Conservation (phyloP, 2,329 filamentous ascomycete species). For the Penicillium sclerotigenum region DNA sequence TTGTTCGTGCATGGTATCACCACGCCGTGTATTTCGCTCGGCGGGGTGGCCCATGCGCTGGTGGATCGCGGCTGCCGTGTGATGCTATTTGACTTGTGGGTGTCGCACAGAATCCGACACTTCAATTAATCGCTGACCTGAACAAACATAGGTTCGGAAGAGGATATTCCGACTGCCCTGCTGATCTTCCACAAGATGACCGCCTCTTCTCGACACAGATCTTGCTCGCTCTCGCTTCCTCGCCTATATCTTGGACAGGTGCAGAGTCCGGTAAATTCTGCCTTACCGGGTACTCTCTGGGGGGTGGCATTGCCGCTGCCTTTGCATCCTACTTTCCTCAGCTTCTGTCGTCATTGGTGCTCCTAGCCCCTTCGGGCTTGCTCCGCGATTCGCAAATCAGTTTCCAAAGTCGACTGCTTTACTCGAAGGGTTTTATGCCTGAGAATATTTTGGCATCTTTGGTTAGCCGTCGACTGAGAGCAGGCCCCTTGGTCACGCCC, state of each 20-base stretch:
- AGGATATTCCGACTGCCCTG: slow-evolving; percentile 70
- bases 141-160: slow-evolving; percentile 52
- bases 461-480: slow-evolving; percentile 51
- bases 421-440: slow-evolving; percentile 59
- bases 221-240: slow-evolving; percentile 67
- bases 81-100: slow-evolving; percentile 67
- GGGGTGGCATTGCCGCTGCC: slow-evolving; percentile 67
- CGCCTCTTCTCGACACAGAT: slow-evolving; percentile 71
- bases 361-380: slow-evolving; percentile 76
- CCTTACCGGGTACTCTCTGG: slow-evolving; percentile 75
- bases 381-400: slow-evolving; percentile 64
- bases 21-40: slow-evolving; percentile 69
- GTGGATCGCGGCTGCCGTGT: slow-evolving; percentile 68
- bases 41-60: slow-evolving; percentile 63
- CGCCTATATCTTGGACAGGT: slow-evolving; percentile 64
- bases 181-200: slow-evolving; percentile 67
- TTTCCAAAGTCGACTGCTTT: slow-evolving; percentile 61
- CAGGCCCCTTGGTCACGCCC: slow-evolving; percentile 37
- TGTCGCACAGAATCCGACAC: background rate
- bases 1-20: slow-evolving; percentile 78
- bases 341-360: slow-evolving; percentile 65
- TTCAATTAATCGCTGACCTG: background rate
- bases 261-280: slow-evolving; percentile 56
- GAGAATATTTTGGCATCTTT: slow-evolving; percentile 54
- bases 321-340: slow-evolving; percentile 68